Conservation (phyloP, 305 asterid genomes). For the Lippia alba region DNA sequence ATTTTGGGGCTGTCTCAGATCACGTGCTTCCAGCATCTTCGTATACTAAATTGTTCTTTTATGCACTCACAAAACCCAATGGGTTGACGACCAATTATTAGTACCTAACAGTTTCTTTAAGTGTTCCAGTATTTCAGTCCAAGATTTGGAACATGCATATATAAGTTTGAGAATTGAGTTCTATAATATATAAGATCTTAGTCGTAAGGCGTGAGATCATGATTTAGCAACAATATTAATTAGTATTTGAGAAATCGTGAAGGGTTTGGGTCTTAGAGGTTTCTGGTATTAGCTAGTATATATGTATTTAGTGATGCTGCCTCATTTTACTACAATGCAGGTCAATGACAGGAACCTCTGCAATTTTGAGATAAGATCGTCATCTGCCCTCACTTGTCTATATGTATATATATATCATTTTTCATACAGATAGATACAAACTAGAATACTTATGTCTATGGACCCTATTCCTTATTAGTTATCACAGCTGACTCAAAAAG, state of each 20-base stretch:
- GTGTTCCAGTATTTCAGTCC: too few relatives aligned
- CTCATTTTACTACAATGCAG: not conserved
- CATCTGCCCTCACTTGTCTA: not conserved
- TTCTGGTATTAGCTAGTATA: too few relatives aligned
- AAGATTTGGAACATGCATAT: too few relatives aligned
- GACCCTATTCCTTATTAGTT: constrained; percentile 46
- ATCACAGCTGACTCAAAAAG: constrained; percentile 56
- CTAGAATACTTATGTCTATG: constrained; percentile 14
- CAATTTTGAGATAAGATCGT: constrained; percentile 13
- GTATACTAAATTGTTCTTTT: not conserved
- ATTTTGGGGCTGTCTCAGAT: not conserved
- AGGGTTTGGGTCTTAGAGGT: not conserved
- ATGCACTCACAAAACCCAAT: too few relatives aligned
- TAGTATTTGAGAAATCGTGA: too few relatives aligned
- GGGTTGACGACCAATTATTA: too few relatives aligned
- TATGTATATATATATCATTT: not conserved
- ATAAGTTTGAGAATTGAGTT: too few relatives aligned
- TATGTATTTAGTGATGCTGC: not conserved
- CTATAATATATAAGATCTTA: too few relatives aligned
- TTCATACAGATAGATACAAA: constrained; percentile 4
- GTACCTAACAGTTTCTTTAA: too few relatives aligned
- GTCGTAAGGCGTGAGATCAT: too few relatives aligned
- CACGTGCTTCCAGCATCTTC: constrained; percentile 22
- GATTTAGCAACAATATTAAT: too few relatives aligned
- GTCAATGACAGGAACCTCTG: constrained; percentile 23